Evolutionary conservation across 164 flowering plant genomes (phyloP), one percentile per base, ranked within the genome.

Genomic region (Umbilicus rupestris): DNA sequence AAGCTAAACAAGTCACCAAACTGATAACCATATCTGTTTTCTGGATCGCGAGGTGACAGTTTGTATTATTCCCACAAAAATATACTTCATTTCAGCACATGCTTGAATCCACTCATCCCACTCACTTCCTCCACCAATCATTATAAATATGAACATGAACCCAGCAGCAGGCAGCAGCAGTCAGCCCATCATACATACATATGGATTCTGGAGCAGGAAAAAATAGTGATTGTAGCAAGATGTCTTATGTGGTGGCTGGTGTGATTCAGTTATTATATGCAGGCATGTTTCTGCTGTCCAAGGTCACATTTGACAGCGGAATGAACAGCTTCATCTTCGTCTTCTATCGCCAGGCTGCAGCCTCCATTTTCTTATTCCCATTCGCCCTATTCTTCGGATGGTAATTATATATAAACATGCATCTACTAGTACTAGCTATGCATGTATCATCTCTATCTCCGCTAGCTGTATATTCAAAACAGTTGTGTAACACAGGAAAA

Each of bases 331-430:
- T 71, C 70, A 71, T 87, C 31, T 84, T 87, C 64, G 71, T 79
- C 39, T 85, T 82, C 76, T 87, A 87, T 50, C 73, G 92, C 68
- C 92, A 87, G 58, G 85, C 86, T 47, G 69, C 72, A 26, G 88
- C 83, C 0, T 73, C 87, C 33, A 20, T 83, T 16, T 76, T 85
- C 77, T 70, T 87, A 22, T 65, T 63, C 30, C 92, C 92, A 66
- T 39, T 85, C 9, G 79, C 92, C 52, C 0, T 81, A 1, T 69
- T 69, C 65, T 60, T 78, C 46, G 82, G 82, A 68, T 39, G 92
- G 92, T 87, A 80, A 7, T 0, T 35, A 45, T 11, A 7, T 31
- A n/a, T 6, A 39, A 3, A 3, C n/a, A 22, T 11, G 1, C 30
- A 24, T 57, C 3, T 30, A 10, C 26, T 22, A 7, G 6, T 50